Evolutionary conservation across 176 grass and related monocot genomes (phyloP), one percentile per base, ranked within the genome.

Genomic region (Carex pumila): DNA sequence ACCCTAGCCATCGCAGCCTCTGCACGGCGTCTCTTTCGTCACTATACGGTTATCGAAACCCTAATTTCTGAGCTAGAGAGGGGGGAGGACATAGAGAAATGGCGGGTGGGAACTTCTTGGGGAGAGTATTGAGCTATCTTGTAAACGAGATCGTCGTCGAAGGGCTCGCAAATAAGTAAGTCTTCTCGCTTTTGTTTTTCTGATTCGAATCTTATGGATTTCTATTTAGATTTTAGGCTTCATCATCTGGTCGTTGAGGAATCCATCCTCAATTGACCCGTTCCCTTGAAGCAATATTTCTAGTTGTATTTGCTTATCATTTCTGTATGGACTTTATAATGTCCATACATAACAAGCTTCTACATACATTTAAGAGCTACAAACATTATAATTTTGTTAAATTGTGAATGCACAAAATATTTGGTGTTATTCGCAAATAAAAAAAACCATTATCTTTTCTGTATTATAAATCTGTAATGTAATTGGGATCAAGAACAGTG

Each of bases 261-360:
- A 61, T 87, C 75, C 15, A 89, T 95, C 82, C 73, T 61, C 67
- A 71, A 85, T 62, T 9, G 88, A 89, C 90, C 85, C 91, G 91
- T 92, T 95, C 93, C 93, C 88, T 95, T 92, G 90, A 95, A 95
- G 91, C 93, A 62, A 92, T 52, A 92, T 85, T 43, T 31, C 58
- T 47, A 59, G 88, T 95, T 92, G 90, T 95, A 92, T 87, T 85
- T 81, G 81, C 49, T 59, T 75, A 54, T 50, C 36, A 25, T 15
- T 7, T 66, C 54, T 85, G 86, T 80, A 72, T 87, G 55, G 17
- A 59, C 32, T 0, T 61, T 47, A 4, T 32, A 31, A 31, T 56
- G 6, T 41, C 52, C 62, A 79, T 77, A 53, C 25, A 70, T 69
- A 65, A 83, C 72, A 67, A 81, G 45, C 66, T 22, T 86, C 54